A percentile compares a stretch with the other conserved stretches of the same genome.
These are phyloP conservation scores for Prunus armeniaca DNA, from an alignment of 306 rosid species.

Conservation along the genomic window DNA sequence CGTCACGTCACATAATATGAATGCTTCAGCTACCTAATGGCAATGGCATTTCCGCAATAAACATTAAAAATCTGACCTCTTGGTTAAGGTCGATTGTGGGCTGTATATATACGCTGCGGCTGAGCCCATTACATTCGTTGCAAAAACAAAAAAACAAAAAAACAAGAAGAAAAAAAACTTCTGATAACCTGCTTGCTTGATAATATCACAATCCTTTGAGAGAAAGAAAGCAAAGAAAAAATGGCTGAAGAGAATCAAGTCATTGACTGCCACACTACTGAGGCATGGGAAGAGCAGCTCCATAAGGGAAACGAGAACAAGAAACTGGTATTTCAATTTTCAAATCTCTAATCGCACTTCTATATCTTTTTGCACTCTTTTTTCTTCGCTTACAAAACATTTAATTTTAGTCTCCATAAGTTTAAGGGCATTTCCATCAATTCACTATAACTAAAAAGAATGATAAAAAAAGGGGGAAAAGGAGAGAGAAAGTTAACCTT, in stretches of 20 bases:
- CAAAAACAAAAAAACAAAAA: neutral
- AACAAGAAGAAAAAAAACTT: too few species aligned
- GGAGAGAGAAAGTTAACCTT: too few species aligned
- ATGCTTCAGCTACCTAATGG: neutral
- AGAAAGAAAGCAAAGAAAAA: neutral
- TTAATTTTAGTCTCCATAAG: neutral
- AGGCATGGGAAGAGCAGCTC: slow-evolving; percentile 48
- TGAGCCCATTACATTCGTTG: neutral
- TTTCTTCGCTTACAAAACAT: too few species aligned
- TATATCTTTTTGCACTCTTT: too few species aligned
- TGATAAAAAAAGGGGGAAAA: accelerated
- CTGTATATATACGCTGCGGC: neutral
- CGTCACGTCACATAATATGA: neutral
- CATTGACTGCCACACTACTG: slow-evolving; percentile 41
- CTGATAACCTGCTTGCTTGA: neutral
- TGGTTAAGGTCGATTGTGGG: neutral
- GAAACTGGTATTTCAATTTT: slow-evolving; percentile 43
- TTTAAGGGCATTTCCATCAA: too few species aligned
- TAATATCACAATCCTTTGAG: neutral
- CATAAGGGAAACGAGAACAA: slow-evolving; percentile 44
- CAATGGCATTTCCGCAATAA: slow-evolving; percentile 10
- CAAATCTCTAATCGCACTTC: too few species aligned
- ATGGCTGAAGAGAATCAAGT: slow-evolving; percentile 51
- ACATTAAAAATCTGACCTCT: neutral
- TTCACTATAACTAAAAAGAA: too few species aligned